Conservation (phyloP, 148 eudicot species). For the Limonium bicolor region DNA sequence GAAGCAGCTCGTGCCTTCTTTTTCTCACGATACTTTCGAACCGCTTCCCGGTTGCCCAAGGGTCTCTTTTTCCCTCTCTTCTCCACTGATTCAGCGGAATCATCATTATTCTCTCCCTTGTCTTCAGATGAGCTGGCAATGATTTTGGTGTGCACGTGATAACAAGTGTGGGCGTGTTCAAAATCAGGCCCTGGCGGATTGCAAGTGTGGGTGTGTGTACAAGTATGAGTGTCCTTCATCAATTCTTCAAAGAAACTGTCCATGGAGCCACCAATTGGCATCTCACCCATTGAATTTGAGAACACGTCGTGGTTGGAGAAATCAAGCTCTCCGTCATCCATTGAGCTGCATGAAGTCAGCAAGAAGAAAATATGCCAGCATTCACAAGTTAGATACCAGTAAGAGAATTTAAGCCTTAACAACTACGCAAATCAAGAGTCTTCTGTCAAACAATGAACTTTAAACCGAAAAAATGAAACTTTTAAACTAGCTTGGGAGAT, state of each 20-base stretch:
- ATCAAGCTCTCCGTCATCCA: conserved; percentile 46
- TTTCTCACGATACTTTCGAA: conserved; percentile 68
- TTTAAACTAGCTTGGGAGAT: too few species aligned
- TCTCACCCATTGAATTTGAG: conserved; percentile 26
- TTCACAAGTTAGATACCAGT: too few species aligned
- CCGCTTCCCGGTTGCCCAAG: conserved; percentile 65
- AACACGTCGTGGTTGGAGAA: conserved; percentile 36
- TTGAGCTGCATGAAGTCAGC: too few species aligned
- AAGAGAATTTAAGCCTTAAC: too few species aligned
- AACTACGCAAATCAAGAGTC: too few species aligned
- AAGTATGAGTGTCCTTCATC: conserved; percentile 35
- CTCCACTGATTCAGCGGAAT: conserved; percentile 33
- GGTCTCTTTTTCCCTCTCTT: conserved; percentile 37
- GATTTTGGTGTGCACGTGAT: conserved; percentile 43
- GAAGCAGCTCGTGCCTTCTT: conserved; percentile 52
- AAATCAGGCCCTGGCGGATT: conserved; percentile 55
- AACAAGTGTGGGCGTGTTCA: conserved; percentile 56
- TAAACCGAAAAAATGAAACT: too few species aligned
- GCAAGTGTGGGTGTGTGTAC: conserved; percentile 62
- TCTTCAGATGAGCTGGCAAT: conserved; percentile 24
- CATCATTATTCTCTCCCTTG: conserved; percentile 26
- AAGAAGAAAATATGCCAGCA: too few species aligned
- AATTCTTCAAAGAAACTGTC: conserved; percentile 41
- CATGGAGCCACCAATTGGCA: conserved; percentile 43
- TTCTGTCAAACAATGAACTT: too few species aligned